phyloP scores from a whole-genome alignment of 805 yeast genomes.

The Starmera caribaea region DNA sequence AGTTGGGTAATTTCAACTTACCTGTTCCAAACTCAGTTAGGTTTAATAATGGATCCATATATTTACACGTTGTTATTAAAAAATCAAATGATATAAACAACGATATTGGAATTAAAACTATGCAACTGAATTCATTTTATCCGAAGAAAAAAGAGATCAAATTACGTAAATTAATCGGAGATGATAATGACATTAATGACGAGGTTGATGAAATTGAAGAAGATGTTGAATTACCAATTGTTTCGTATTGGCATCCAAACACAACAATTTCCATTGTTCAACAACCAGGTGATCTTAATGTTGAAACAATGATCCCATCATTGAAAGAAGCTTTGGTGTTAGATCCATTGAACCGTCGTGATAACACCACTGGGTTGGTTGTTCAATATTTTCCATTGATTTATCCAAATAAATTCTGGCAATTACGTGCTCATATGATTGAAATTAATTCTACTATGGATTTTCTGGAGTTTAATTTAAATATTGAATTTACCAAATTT shows the following conservation, averaged over 20 bases:
- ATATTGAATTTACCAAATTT: slow-evolving; percentile 16
- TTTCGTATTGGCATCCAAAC: slow-evolving; percentile 29
- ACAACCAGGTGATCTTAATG: slow-evolving; percentile 12
- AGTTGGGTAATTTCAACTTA: slow-evolving; percentile 5
- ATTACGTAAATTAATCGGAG: slow-evolving; percentile 22
- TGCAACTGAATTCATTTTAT: slow-evolving; percentile 19
- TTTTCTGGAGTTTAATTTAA: slow-evolving; percentile 19
- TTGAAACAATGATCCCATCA: slow-evolving; percentile 15
- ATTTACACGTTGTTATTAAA: slow-evolving; percentile 20
- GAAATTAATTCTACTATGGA: slow-evolving; percentile 19
- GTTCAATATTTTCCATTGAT: slow-evolving; percentile 27
- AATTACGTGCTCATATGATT: slow-evolving; percentile 23
- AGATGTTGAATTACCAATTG: slow-evolving; percentile 7
- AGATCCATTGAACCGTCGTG: slow-evolving; percentile 21
- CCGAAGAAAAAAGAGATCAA: slow-evolving; percentile 20
- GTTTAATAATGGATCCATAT: slow-evolving; percentile 23
- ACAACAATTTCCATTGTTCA: slow-evolving; percentile 21
- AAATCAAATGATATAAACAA: slow-evolving; percentile 11
- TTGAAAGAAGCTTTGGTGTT: slow-evolving; percentile 14
- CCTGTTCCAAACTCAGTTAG: slow-evolving; percentile 12
- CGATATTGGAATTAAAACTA: slow-evolving; percentile 12
- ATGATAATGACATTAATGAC: slow-evolving; percentile 5
- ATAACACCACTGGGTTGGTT: slow-evolving; percentile 19
- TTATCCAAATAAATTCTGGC: slow-evolving; percentile 31
- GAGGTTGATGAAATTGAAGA: slow-evolving; percentile 10